Evolutionary conservation across 768 basidiomycete species (phyloP), one percentile per base, ranked within the genome.

Genomic region (Gymnopilus dilepis): DNA sequence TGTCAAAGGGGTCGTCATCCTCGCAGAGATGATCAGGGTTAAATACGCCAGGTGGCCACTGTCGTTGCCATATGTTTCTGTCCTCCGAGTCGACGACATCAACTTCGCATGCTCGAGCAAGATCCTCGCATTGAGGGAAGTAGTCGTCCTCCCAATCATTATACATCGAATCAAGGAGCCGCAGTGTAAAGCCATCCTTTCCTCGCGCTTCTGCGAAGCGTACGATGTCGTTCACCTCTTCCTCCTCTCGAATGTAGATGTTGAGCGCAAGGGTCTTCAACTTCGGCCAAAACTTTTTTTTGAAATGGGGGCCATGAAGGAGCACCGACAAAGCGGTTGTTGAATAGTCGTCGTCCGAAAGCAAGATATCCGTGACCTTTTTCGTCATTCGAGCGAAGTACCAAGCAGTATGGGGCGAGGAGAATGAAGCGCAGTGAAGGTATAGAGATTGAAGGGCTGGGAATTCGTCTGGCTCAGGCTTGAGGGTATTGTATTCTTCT

Each of bases 41-140:
- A 11, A n/a, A 26, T 42, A 31, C 41, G 33, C 52, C 58, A 12
- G 59, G 59, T 15, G 59, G 59, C 59, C 59, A 60, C 3, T 30
- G 7, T 9, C 4, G 6, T 8, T 24, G 33, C 17, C n/a, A 33
- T 31, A 48, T 9, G 17, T 30, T 6, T 3, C 22, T 26, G 7
- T 60, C 51, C 1, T 34, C 28, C 6, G 28, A 17, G 4, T 31
- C 37, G 19, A 60, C 12, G 11, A 19, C 28, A 24, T 60, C 31
- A 17, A 60, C 19, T 2, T n/a, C 42, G 33, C 51, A 60, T 8
- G 24, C 19, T 8, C 24, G 21, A 0, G n/a, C 15, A 7, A 60
- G 41, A 17, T 9, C 31, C 30, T 30, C n/a, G 9, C 41, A 60
- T 45, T 7, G n/a, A 13, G 13, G 17, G 4, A 7, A 31, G 7